A percentile compares a stretch with the other conserved stretches of the same genome.
These are phyloP conservation scores for Stylonectria norvegica DNA, from an alignment of 2,329 filamentous ascomycete genomes.

Conservation along the genomic window DNA sequence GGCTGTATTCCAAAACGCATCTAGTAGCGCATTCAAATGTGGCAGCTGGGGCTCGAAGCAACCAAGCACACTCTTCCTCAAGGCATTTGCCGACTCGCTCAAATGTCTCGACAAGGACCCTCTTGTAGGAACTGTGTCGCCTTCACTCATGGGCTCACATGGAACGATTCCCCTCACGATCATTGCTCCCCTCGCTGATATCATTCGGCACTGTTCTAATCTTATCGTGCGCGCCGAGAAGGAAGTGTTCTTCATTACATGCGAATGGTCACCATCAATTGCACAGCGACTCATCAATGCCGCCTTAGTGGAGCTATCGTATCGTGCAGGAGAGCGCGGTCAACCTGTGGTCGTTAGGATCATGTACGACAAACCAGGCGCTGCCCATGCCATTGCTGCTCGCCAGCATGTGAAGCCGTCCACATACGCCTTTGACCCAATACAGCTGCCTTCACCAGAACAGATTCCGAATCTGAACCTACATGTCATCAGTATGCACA, in stretches of 20 bases:
- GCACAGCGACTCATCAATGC: conserved; percentile 66
- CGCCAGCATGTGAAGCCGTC: conserved; percentile 58
- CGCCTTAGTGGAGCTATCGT: conserved; percentile 66
- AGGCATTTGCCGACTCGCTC: conserved; percentile 65
- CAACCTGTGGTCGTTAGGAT: conserved; percentile 65
- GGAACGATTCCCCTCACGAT: conserved; percentile 67
- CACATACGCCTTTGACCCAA: conserved; percentile 54
- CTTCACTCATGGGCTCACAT: conserved; percentile 48
- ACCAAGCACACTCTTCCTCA: conserved; percentile 66
- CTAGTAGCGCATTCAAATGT: conserved; percentile 58
- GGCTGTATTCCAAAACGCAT: no score
- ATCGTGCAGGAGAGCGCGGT: conserved; percentile 56
- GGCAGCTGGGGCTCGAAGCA: conserved; percentile 63
- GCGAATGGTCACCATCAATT: conserved; percentile 69
- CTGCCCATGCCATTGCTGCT: conserved; percentile 62
- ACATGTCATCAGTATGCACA: conserved; percentile 70
- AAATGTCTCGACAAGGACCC: conserved; percentile 51
- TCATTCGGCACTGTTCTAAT: conserved; percentile 72
- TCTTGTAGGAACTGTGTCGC: conserved; percentile 49
- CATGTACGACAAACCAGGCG: conserved; percentile 69
- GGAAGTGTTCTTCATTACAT: conserved; percentile 72
- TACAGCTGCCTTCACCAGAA: conserved; percentile 58
- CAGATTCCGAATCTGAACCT: conserved; percentile 71
- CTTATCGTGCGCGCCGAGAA: conserved; percentile 68
- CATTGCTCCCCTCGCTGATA: conserved; percentile 55